Percentiles rank a stretch among this genome's conserved stretches.
Evolutionary conservation across 148 eudicot species (phyloP).

Genomic region (Rhododendron williamsianum): DNA sequence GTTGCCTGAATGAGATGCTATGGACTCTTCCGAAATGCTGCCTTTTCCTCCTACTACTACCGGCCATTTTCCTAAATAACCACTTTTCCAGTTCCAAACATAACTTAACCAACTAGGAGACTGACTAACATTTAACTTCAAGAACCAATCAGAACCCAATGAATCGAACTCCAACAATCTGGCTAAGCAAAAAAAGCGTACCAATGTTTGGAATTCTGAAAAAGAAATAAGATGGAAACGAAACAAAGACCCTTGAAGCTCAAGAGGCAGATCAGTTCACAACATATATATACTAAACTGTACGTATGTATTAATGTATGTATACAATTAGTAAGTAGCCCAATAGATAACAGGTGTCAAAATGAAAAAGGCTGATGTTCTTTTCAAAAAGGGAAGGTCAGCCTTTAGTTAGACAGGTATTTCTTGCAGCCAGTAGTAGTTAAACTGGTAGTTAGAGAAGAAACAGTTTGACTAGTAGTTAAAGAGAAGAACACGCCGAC

Average conservation of each 20-base stretch:
- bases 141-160: not conserved
- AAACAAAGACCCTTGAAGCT: conserved; percentile 7
- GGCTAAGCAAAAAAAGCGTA: not conserved
- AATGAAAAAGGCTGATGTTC: not conserved
- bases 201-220: not conserved
- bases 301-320: not conserved
- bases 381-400: not conserved
- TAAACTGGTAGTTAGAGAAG: not conserved
- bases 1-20: conserved; percentile 12
- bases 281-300: not conserved
- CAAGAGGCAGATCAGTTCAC: not conserved
- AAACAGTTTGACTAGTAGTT: not conserved
- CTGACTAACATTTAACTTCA: not conserved
- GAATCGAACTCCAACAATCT: not conserved
- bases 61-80: conserved; percentile 17
- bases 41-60: conserved; percentile 28
- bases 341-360: not conserved
- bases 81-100: not conserved
- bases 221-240: not conserved
- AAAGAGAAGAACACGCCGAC: not conserved
- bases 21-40: conserved; percentile 27
- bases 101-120: not conserved
- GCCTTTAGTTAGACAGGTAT: not conserved
- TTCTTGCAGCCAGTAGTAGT: not conserved
- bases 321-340: not conserved